Evolutionary conservation across 768 basidiomycete species (phyloP).

Genomic region (Pulveroboletus sp.): DNA sequence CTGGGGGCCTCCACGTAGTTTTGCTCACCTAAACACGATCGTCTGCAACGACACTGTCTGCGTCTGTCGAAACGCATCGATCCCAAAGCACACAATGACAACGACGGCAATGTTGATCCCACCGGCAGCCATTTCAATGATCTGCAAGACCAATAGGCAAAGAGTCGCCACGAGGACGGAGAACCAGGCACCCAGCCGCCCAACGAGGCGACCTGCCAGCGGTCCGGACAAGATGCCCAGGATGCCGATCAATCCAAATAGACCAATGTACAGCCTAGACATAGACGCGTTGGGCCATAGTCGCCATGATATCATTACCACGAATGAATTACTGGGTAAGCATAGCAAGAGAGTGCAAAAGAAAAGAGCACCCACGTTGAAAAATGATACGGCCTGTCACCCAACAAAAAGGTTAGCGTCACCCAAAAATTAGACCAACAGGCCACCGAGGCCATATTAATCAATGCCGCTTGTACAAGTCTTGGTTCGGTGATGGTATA

Average conservation of each 20-base stretch:
- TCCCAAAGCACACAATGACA: conserved; percentile 36
- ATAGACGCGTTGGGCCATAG: not conserved
- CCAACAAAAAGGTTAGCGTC: conserved; percentile 44
- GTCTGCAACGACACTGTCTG: conserved; percentile 35
- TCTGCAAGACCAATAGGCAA: conserved; percentile 25
- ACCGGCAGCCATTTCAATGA: conserved; percentile 35
- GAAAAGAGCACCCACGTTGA: conserved; percentile 25
- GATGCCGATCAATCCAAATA: conserved; percentile 46
- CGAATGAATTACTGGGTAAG: not conserved
- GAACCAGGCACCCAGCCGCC: conserved; percentile 38
- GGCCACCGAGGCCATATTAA: conserved; percentile 27
- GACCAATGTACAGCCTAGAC: conserved; percentile 34
- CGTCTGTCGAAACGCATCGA: conserved; percentile 39
- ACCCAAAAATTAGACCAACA: conserved; percentile 37
- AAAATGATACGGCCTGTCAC: conserved; percentile 37
- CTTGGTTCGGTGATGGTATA: conserved; percentile 38
- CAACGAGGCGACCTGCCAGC: conserved; percentile 24
- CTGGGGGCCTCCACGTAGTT: not conserved
- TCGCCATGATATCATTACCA: not conserved
- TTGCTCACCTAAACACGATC: conserved; percentile 23
- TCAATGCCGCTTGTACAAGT: conserved; percentile 33
- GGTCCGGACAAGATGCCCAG: conserved; percentile 32
- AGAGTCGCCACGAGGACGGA: conserved; percentile 35
- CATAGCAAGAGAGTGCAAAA: not conserved
- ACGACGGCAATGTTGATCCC: conserved; percentile 37